Conservation (phyloP, 164 flowering plant species). For the Saururus chinensis region DNA sequence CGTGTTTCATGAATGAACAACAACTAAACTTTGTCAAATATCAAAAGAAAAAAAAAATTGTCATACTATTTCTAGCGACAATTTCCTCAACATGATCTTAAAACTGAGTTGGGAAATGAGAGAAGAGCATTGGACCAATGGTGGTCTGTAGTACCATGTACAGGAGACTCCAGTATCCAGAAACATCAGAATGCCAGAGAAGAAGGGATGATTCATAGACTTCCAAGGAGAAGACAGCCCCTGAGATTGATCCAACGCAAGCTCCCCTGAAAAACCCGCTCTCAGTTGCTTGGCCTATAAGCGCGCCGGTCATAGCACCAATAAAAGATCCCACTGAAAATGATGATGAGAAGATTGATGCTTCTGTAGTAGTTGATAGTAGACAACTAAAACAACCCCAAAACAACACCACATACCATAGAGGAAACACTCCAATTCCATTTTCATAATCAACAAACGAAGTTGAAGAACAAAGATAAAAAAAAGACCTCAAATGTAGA, state of each 20-base stretch:
- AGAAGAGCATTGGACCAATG: no score
- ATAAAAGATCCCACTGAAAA: slow-evolving; percentile 62
- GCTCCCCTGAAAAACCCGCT: slow-evolving; percentile 85
- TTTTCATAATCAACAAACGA: background rate
- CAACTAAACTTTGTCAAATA: background rate
- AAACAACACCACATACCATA: no score
- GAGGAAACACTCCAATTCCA: no score
- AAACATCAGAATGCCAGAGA: slow-evolving; percentile 74
- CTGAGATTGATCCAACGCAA: slow-evolving; percentile 85
- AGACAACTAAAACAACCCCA: background rate
- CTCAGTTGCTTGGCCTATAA: slow-evolving; percentile 85
- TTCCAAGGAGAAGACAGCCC: slow-evolving; percentile 89
- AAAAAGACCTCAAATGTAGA: no score
- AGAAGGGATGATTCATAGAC: slow-evolving; percentile 73
- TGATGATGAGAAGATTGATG: background rate
- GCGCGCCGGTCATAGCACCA: slow-evolving; percentile 89
- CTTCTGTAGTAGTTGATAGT: background rate
- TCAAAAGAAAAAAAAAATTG: no score
- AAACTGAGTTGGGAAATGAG: no score
- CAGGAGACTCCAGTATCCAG: slow-evolving; percentile 58
- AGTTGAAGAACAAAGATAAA: background rate
- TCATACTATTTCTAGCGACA: no score
- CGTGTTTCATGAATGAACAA: background rate
- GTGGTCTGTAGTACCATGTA: slow-evolving; percentile 39
- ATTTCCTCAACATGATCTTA: background rate